Percentiles rank a stretch among this genome's conserved stretches.
Conservation (phyloP, 2,329 filamentous ascomycete genomes). For the Calonectria hongkongensis region DNA sequence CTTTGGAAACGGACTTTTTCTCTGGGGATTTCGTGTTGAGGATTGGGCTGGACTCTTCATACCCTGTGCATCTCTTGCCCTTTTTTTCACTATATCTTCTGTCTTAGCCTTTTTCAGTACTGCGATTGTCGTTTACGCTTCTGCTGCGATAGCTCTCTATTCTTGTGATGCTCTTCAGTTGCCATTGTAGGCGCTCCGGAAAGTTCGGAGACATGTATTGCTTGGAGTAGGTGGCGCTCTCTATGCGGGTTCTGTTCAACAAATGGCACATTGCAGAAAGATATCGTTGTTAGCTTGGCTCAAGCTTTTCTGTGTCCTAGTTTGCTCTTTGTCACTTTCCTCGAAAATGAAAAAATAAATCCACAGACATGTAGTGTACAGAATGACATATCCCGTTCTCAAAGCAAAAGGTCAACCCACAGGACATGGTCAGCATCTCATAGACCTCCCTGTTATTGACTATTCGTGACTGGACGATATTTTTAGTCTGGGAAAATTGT, state of each 20-base stretch:
- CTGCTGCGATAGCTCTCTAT: conserved; percentile 2
- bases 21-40: conserved; percentile 16
- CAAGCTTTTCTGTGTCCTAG: neutral
- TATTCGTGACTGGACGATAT: neutral
- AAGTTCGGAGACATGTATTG: neutral
- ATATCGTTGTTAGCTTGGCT: too few relatives aligned
- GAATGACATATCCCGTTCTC: neutral
- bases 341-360: neutral
- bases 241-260: neutral
- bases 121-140: conserved; percentile 25
- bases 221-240: neutral
- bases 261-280: neutral
- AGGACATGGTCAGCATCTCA: too few relatives aligned
- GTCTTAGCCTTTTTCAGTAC: conserved; percentile 14
- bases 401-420: neutral
- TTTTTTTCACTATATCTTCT: conserved; percentile 15
- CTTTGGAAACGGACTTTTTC: conserved; percentile 31
- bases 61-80: conserved; percentile 35
- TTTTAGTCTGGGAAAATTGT: neutral
- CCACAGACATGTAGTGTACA: neutral
- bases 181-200: neutral
- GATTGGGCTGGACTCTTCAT: conserved; percentile 36
- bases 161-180: neutral
- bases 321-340: neutral
- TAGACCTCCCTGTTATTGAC: too few relatives aligned